Conservation (phyloP, 257 asterid genomes). For the Striga asiatica region DNA sequence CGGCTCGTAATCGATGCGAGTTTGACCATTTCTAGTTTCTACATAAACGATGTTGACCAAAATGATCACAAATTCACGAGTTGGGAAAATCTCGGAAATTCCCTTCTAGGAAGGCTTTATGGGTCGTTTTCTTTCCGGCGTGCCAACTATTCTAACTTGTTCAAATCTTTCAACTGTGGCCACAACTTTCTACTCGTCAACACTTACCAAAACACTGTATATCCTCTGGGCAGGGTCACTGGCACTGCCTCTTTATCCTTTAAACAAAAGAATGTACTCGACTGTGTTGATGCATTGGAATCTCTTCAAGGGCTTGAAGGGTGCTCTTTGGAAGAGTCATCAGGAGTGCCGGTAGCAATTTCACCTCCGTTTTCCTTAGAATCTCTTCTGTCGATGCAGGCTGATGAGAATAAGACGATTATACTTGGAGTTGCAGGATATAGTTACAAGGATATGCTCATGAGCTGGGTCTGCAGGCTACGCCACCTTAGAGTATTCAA, state of each 20-base stretch:
- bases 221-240: constrained; percentile 24
- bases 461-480: constrained; percentile 94
- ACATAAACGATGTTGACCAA: constrained; percentile 24
- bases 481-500: constrained; percentile 47
- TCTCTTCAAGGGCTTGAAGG: constrained; percentile 26
- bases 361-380: constrained; percentile 52
- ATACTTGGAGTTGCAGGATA: constrained; percentile 79
- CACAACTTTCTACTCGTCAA: constrained; percentile 37
- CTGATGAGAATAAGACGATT: constrained; percentile 58
- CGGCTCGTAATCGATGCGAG: constrained; percentile 80
- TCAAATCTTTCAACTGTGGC: constrained; percentile 37
- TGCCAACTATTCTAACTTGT: constrained; percentile 39
- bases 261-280: constrained; percentile 21
- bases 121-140: constrained; percentile 67
- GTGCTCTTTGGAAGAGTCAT: constrained; percentile 25
- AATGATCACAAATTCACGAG: constrained; percentile 20
- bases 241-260: constrained; percentile 18
- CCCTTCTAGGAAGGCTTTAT: constrained; percentile 51
- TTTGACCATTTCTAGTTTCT: constrained; percentile 51
- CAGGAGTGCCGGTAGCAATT: constrained; percentile 19
- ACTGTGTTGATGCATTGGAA: constrained; percentile 36
- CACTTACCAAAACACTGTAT: constrained; percentile 35
- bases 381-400: constrained; percentile 39
- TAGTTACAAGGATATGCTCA: constrained; percentile 84
- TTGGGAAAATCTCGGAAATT: constrained; percentile 59